Evolutionary conservation across 2,329 filamentous ascomycete genomes (phyloP).

Genomic region (Fusarium odoratissimum): DNA sequence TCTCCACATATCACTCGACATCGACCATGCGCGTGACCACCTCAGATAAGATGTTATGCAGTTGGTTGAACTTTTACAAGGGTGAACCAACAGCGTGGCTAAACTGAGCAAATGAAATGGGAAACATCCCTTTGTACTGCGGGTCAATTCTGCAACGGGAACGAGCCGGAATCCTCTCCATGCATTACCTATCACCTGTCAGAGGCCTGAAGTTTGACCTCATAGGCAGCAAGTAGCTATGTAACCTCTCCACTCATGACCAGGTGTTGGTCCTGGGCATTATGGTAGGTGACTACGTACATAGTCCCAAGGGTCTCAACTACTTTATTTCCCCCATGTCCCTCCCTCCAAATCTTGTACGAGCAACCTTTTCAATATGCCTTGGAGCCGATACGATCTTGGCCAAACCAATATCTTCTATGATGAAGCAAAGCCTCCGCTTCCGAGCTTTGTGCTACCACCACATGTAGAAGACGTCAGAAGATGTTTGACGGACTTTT

Average conservation of each 20-base stretch:
- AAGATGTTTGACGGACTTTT: constrained; percentile 21
- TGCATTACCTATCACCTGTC: too few relatives aligned
- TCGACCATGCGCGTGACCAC: not conserved
- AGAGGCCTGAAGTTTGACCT: not conserved
- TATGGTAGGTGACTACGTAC: too few relatives aligned
- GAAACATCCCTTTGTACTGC: rapidly evolving
- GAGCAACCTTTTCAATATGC: not conserved
- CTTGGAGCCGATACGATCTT: constrained; percentile 10
- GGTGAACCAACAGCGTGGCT: not conserved
- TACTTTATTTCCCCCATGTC: not conserved
- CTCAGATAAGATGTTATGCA: not conserved
- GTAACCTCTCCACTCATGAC: not conserved
- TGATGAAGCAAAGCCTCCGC: not conserved
- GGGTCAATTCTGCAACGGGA: rapidly evolving
- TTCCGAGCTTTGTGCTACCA: not conserved
- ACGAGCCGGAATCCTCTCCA: not conserved
- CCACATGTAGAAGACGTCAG: constrained; percentile 20
- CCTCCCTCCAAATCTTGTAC: not conserved
- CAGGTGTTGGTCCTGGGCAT: not conserved
- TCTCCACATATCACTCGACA: not conserved
- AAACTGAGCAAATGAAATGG: not conserved
- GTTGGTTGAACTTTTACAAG: not conserved
- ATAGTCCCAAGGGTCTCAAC: not conserved
- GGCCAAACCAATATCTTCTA: constrained; percentile 13
- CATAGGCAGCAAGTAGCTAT: rapidly evolving